Evolutionary conservation across 148 eudicot genomes (phyloP).

Genomic region (Gaultheria prostrata): DNA sequence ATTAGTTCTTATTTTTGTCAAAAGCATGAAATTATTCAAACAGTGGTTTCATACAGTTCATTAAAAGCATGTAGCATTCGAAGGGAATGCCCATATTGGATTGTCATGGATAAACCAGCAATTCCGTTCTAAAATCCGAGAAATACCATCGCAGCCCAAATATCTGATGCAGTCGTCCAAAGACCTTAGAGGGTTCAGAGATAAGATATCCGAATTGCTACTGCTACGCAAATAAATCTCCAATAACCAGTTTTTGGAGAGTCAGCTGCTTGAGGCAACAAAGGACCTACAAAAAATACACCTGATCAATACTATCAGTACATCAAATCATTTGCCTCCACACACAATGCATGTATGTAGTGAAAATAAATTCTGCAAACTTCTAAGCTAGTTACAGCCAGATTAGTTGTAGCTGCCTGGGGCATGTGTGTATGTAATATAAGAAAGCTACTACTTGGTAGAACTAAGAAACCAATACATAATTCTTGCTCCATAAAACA

Average conservation of each 20-base stretch:
- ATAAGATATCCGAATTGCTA: background rate
- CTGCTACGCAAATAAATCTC: background rate
- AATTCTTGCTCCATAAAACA: background rate
- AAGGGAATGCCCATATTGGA: background rate
- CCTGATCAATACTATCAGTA: background rate
- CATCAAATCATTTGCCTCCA: background rate
- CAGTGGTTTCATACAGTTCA: background rate
- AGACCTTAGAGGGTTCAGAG: background rate
- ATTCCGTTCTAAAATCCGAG: background rate
- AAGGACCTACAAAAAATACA: conserved; percentile 16
- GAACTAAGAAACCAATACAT: background rate
- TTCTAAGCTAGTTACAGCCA: background rate
- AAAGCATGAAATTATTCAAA: background rate
- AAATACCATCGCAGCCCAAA: conserved; percentile 26
- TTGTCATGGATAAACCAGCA: background rate
- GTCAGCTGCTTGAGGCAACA: conserved; percentile 6
- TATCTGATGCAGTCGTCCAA: background rate
- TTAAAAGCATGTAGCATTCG: background rate
- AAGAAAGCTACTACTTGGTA: background rate
- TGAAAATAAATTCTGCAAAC: background rate
- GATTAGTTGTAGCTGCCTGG: no score
- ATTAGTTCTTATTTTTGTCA: background rate
- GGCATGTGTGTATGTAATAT: no score
- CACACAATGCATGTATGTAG: background rate
- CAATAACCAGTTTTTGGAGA: background rate